Evolutionary conservation across 2,329 filamentous ascomycete genomes (phyloP), one percentile per base, ranked within the genome.

Genomic region (Stagonosporopsis cucurbitacearum): DNA sequence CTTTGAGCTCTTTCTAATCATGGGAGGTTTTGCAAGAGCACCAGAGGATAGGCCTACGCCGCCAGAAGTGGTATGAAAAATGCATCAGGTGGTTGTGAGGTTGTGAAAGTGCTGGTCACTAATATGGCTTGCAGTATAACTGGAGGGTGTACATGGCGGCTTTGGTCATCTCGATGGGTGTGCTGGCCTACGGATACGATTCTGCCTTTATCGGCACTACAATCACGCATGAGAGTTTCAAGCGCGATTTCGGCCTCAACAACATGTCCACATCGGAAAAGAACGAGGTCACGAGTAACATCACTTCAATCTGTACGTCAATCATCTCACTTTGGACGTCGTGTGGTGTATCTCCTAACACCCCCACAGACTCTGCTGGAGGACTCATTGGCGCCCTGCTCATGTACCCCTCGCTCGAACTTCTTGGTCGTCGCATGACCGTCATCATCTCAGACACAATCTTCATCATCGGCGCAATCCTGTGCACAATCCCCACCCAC

Each of bases 191-290:
- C 59, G 81, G 82, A 13, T 84, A 84, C 59, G 89, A 92, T 72
- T 88, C 85, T 50, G 87, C 90, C 60, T 93, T 93, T 75, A 92
- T 93, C 64, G 90, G 70, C 7, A 90, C 88, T 0, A 93, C 90
- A 1, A 78, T 93, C 35, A 85, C 88, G 2, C 80, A 93, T 25
- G 80, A 83, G 0, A 89, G 89, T 0, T 93, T 93, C 76, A 80
- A 79, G 37, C 67, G 79, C 1, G 90, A 93, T 70, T 94, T 94
- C 72, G 66, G 79, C 15, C 88, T 92, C 65, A 77, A 72, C 2
- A 67, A 75, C 4, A 84, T 87, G 76, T 42, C 48, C 26, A 56
- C 36, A 13, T 36, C 28, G 26, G 54, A 39, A 83, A 84, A 72
- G 40, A 76, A 75, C 46, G 70, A 73, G 26, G 71, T 80, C 13